Evolutionary conservation across 257 asterid species (phyloP).

Genomic region (Forsythia suspensa): DNA sequence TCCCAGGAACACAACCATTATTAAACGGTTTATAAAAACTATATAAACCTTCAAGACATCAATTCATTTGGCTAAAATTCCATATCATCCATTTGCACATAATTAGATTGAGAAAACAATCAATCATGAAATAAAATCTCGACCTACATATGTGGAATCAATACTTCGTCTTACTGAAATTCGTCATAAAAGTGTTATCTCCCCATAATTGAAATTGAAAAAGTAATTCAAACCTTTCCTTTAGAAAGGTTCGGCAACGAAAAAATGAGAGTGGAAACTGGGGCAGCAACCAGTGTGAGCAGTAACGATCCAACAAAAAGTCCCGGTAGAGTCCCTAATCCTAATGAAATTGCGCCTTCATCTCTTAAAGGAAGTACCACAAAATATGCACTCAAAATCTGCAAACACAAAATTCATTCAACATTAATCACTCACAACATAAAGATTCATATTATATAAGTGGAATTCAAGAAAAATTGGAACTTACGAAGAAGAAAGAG

Average conservation of each 20-base stretch:
- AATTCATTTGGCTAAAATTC: not conserved
- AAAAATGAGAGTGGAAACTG: conserved; percentile 84
- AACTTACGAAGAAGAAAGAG: conserved; percentile 79
- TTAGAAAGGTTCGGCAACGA: conserved; percentile 93
- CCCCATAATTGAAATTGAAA: not conserved
- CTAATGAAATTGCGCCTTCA: conserved; percentile 97
- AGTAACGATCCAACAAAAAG: conserved; percentile 85
- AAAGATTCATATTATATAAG: not conserved
- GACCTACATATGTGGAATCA: not conserved
- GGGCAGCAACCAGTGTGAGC: conserved; percentile 90
- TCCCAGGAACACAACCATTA: not conserved
- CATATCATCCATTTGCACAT: not conserved
- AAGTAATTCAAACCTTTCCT: conserved; percentile 51
- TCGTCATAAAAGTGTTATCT: not conserved
- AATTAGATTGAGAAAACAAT: not conserved
- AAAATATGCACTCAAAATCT: conserved; percentile 95
- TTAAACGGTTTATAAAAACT: not conserved
- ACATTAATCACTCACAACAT: not conserved
- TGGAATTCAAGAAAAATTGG: not conserved
- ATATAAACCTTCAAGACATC: not conserved
- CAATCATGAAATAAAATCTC: not conserved
- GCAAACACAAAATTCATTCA: conserved; percentile 22
- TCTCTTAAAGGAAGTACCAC: conserved; percentile 97
- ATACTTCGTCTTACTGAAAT: not conserved
- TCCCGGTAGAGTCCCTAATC: conserved; percentile 74